These are phyloP conservation scores for Cytospora piceae DNA, from an alignment of 2,329 filamentous ascomycete genomes.

Conservation along the genomic window DNA sequence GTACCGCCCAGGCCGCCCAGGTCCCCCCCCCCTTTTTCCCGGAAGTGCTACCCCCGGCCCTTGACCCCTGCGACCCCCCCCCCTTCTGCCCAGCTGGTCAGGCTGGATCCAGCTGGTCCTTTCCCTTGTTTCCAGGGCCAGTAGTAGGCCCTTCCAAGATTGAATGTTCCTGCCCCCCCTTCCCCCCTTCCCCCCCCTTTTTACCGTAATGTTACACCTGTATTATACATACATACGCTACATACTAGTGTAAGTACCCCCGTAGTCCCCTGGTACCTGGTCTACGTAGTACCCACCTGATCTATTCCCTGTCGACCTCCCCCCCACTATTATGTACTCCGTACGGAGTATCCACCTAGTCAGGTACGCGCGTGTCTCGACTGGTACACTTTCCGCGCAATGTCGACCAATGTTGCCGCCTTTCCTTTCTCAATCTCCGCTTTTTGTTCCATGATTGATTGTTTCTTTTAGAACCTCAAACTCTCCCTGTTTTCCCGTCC, in stretches of 20 bases:
- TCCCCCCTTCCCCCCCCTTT: neutral
- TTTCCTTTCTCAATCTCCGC: neutral
- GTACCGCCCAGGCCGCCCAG: too few relatives aligned
- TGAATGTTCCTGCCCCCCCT: neutral
- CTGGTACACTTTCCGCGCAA: too few relatives aligned
- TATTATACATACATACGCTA: neutral
- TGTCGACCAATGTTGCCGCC: too few relatives aligned
- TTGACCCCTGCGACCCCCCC: neutral
- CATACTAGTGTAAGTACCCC: neutral
- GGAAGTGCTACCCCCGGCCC: neutral
- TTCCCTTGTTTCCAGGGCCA: neutral
- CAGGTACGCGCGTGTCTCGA: too few relatives aligned
- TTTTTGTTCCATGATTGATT: neutral
- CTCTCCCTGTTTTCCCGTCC: constrained; percentile 16
- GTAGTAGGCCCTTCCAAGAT: neutral
- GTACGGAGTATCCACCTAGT: neutral
- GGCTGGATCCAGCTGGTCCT: too few relatives aligned
- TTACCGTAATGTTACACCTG: neutral
- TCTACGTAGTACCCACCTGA: neutral
- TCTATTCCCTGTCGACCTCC: neutral
- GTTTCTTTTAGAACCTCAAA: constrained; percentile 15
- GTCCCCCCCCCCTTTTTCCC: neutral
- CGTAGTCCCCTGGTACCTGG: neutral
- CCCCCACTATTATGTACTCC: too few relatives aligned
- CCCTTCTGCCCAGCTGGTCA: neutral